Base-by-base conservation (phyloP, 108 stramenopile genomes). In the Poteriospumella lacustris region DNA sequence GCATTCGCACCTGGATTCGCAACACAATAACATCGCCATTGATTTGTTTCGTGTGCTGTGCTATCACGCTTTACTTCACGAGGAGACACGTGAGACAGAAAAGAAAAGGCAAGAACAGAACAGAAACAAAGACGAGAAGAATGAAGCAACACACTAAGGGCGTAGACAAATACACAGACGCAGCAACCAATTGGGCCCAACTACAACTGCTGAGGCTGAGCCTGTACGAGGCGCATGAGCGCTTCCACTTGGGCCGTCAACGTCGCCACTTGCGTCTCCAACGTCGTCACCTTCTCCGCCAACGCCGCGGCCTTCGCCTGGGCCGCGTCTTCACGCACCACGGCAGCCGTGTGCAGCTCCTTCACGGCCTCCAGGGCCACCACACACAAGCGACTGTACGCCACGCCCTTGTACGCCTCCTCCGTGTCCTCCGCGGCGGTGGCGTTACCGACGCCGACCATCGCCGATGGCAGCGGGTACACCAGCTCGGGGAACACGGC, bases 401-500 rank as follows among this genome's bases (percentile, higher is more conserved):
- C 44, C 12, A 83, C 83, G 29, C 59, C 64, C 52, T 68, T 64
- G 67, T 33, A 83, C 29, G 69, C 79, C 77, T 84, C 64, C 0
- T 73, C 76, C 44, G 81, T 80, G 40, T 68, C 85, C 9, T 67
- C 64, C 19, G 47, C 9, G 19, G 47, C 15, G 47, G 19, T 52
- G 47, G 47, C 15, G n/a, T n/a, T n/a, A n/a, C n/a, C n/a, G n/a
- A n/a, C n/a, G n/a, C n/a, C n/a, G 19, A 52, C 15, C 15, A 52
- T 19, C 9, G 47, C 9, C 15, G 47, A 9, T 9, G 47, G 47
- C 15, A 52, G 47, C 9, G 47, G 47, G 76, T 68, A 59, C 29
- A 89, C 89, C 41, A 89, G 82, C 44, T 88, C 86, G 42, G 87
- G 87, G 38, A 87, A 75, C 0, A 79, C 33, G n/a, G 58, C 62